phyloP scores from a whole-genome alignment of 192 early-diverging fungal genomes.

The Rhizoclosmatium globosum region DNA sequence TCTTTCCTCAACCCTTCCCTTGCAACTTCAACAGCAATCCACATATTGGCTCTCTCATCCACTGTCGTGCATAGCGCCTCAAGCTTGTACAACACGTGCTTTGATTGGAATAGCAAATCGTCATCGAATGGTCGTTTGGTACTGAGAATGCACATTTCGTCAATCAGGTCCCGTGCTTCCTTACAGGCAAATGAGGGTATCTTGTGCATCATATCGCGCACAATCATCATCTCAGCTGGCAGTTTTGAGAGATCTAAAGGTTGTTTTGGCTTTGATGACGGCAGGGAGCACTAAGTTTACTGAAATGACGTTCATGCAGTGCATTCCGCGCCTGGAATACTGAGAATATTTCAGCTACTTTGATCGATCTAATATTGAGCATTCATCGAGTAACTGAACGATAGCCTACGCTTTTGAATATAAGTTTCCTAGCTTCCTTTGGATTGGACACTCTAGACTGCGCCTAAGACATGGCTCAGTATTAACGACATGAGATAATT shows the following conservation, averaged over 20 bases:
- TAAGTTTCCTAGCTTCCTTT: background rate
- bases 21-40: slow-evolving; percentile 2
- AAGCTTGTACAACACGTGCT: background rate
- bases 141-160: background rate
- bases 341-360: background rate
- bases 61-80: background rate
- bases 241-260: background rate
- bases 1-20: background rate
- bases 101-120: slow-evolving; percentile 3
- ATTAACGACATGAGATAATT: too few species aligned
- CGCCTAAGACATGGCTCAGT: background rate
- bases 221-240: too few species aligned
- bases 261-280: too few species aligned
- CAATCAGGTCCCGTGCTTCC: background rate
- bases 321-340: slow-evolving; percentile 12
- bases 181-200: background rate
- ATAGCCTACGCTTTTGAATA: background rate
- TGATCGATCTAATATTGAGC: background rate
- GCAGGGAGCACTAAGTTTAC: background rate
- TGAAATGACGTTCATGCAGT: slow-evolving; percentile 7
- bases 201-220: background rate
- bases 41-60: background rate
- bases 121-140: background rate
- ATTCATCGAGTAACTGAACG: background rate
- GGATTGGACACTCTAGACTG: background rate